These are phyloP conservation scores for Phytopythium vexans DNA, from an alignment of 352 stramenopile species.

Conservation along the genomic window DNA sequence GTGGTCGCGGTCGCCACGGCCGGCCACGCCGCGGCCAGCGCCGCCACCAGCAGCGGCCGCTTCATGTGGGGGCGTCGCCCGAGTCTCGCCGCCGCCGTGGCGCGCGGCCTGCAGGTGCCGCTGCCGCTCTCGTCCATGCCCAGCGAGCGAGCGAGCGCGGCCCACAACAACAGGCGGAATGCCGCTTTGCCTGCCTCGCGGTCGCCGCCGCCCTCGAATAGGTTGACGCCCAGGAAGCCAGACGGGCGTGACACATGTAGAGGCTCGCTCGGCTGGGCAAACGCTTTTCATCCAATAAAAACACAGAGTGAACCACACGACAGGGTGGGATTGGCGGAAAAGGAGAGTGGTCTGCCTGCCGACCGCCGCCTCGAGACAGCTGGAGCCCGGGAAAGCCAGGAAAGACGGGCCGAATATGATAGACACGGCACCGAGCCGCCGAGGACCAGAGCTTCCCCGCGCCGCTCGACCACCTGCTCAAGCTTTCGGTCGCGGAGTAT, in stretches of 20 bases:
- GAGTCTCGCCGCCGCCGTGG: constrained; percentile 5
- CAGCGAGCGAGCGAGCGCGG: too few species aligned
- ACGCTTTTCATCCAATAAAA: constrained; percentile 1
- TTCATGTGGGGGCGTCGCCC: constrained; percentile 1
- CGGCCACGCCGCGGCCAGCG: neutral
- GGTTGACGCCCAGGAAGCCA: neutral
- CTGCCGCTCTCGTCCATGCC: constrained; percentile 10
- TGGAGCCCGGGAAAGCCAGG: neutral
- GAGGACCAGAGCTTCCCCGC: too few species aligned
- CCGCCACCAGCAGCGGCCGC: constrained; percentile 7
- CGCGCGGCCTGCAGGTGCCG: constrained; percentile 5
- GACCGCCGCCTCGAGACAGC: neutral
- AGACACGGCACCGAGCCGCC: too few species aligned
- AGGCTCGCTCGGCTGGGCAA: neutral
- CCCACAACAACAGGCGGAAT: too few species aligned
- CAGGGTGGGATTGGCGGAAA: neutral
- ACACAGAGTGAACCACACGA: neutral
- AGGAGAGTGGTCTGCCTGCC: neutral
- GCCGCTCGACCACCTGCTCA: too few species aligned
- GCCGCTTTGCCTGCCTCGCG: too few species aligned
- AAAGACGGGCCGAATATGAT: too few species aligned
- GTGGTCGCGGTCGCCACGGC: constrained; percentile 9
- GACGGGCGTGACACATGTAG: constrained; percentile 9
- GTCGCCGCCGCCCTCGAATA: too few species aligned
- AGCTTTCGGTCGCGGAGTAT: too few species aligned